Evolutionary conservation across 2,329 filamentous ascomycete genomes (phyloP).

Genomic region (Trichophaea hybrida): DNA sequence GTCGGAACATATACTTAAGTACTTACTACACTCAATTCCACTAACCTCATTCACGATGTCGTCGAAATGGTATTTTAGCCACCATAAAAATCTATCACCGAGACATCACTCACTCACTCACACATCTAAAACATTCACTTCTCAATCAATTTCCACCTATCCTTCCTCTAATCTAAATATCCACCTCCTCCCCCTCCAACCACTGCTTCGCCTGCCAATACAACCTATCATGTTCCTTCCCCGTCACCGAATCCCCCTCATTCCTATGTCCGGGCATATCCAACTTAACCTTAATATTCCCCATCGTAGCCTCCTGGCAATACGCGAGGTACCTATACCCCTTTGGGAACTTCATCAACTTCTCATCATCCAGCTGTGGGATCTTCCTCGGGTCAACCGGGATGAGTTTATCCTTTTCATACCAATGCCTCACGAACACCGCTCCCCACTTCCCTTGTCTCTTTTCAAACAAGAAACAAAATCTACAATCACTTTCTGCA

Average conservation of each 20-base stretch:
- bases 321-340: slow-evolving; percentile 37
- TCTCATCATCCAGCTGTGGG: slow-evolving; percentile 33
- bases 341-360: slow-evolving; percentile 32
- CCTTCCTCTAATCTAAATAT: no score
- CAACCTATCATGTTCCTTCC: slow-evolving; percentile 36
- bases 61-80: no score
- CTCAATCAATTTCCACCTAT: no score
- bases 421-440: slow-evolving; percentile 37
- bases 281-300: slow-evolving; percentile 31
- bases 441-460: slow-evolving; percentile 34
- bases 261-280: slow-evolving; percentile 36
- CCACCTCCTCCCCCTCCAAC: slow-evolving; percentile 33
- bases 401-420: slow-evolving; percentile 41
- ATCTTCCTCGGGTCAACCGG: slow-evolving; percentile 34
- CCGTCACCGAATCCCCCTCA: slow-evolving; percentile 29
- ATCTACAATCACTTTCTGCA: slow-evolving; percentile 37
- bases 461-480: slow-evolving; percentile 37
- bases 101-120: no score
- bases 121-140: no score
- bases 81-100: no score
- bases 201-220: slow-evolving; percentile 35
- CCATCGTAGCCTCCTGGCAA: slow-evolving; percentile 37
- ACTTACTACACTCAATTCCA: no score
- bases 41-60: no score
- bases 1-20: no score